Percentiles rank a stretch among this genome's conserved stretches.
Conservation (phyloP, 176 grass and related monocot genomes). For the Olyra latifolia region DNA sequence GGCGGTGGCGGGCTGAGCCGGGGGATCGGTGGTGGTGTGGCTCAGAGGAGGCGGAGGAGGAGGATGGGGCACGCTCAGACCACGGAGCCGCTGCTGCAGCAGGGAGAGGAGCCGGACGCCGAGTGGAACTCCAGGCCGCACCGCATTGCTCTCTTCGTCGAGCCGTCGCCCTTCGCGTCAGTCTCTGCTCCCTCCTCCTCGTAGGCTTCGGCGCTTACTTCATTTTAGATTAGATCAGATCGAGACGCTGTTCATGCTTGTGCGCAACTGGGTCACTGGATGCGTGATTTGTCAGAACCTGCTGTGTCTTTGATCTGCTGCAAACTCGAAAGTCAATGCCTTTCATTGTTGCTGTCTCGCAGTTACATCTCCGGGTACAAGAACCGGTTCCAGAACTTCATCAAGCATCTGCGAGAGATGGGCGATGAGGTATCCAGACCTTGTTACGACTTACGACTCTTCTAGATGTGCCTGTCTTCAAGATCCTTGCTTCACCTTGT, state of each 20-base stretch:
- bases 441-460: neutral
- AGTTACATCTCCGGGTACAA: slow-evolving; percentile 95
- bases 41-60: neutral
- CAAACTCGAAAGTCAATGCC: slow-evolving; percentile 23
- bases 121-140: slow-evolving; percentile 63
- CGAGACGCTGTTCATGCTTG: neutral
- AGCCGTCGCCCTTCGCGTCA: slow-evolving; percentile 92
- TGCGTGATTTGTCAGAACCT: slow-evolving; percentile 13
- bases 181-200: slow-evolving; percentile 24
- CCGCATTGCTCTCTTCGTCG: slow-evolving; percentile 88
- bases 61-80: slow-evolving; percentile 41
- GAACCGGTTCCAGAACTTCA: slow-evolving; percentile 98
- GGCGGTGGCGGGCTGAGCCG: neutral
- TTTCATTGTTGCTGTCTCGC: slow-evolving; percentile 20
- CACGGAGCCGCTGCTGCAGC: slow-evolving; percentile 37
- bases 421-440: slow-evolving; percentile 70
- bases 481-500: neutral
- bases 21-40: slow-evolving; percentile 8
- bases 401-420: slow-evolving; percentile 95
- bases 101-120: slow-evolving; percentile 35
- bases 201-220: neutral
- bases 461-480: neutral
- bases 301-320: neutral
- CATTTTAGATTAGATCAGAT: slow-evolving; percentile 31
- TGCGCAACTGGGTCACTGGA: neutral